These are phyloP conservation scores for Colletotrichum sp. DNA, from an alignment of 2,329 filamentous ascomycete genomes.

Conservation along the genomic window DNA sequence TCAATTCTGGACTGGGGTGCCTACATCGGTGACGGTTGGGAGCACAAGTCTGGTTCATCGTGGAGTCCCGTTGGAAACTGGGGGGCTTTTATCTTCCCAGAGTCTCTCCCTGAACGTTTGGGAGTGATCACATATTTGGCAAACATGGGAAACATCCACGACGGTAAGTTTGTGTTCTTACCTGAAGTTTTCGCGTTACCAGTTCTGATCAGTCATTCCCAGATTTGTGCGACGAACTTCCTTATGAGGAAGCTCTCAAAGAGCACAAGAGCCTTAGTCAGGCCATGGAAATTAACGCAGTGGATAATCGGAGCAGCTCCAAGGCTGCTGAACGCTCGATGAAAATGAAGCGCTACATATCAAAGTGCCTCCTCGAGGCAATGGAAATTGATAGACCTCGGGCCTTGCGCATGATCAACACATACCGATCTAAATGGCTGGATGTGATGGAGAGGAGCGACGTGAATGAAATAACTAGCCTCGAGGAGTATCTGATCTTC, in stretches of 20 bases:
- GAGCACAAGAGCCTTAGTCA: not conserved
- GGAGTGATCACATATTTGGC: not conserved
- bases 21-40: not conserved
- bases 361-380: not conserved
- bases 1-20: not conserved
- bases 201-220: not conserved
- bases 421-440: not conserved
- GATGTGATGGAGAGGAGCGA: not conserved
- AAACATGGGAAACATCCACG: conserved; percentile 6
- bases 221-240: conserved; percentile 1
- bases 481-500: not conserved
- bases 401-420: conserved; percentile 1
- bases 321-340: not conserved
- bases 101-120: not conserved
- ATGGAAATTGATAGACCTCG: not conserved
- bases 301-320: not conserved
- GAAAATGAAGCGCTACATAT: conserved; percentile 1
- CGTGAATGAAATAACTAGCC: not conserved
- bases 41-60: not conserved
- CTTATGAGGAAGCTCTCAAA: not conserved
- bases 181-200: fast-evolving
- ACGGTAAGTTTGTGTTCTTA: not conserved
- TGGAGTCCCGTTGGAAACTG: conserved; percentile 4
- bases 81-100: conserved; percentile 7
- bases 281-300: not conserved